Evolutionary conservation across 2,329 filamentous ascomycete species (phyloP).

Genomic region (Grosmannia huntii): DNA sequence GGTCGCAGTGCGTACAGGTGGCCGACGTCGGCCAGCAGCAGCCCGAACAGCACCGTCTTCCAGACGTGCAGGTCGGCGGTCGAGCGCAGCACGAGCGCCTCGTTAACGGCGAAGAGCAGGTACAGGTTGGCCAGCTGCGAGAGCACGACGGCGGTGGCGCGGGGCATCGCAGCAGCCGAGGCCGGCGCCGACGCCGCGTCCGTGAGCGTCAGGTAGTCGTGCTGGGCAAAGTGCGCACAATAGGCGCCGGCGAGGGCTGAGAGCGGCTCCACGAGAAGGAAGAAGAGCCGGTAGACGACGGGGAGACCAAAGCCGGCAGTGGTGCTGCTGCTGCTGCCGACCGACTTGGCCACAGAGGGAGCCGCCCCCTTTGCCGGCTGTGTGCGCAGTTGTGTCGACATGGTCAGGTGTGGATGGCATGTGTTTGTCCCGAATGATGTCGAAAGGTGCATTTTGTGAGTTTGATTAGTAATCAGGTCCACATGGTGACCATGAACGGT

Average conservation of each 20-base stretch:
- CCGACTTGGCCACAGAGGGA: no score
- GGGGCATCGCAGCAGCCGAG: constrained; percentile 29
- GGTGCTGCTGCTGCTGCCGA: no score
- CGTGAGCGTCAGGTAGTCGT: constrained; percentile 51
- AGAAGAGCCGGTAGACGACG: constrained; percentile 54
- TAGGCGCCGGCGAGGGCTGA: constrained; percentile 40
- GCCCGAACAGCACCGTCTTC: constrained; percentile 50
- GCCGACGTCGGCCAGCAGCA: constrained; percentile 65
- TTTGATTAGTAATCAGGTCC: background rate
- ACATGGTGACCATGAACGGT: no score
- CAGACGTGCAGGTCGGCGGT: constrained; percentile 59
- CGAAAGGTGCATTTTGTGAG: background rate
- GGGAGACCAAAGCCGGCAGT: background rate
- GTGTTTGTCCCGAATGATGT: no score
- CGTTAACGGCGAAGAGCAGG: constrained; percentile 63
- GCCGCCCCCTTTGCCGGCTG: background rate
- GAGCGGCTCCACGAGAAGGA: constrained; percentile 57
- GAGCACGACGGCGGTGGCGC: constrained; percentile 52
- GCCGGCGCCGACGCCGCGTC: constrained; percentile 37
- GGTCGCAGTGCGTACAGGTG: constrained; percentile 55
- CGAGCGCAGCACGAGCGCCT: constrained; percentile 60
- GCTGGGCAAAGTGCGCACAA: constrained; percentile 33
- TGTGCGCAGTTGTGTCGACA: background rate
- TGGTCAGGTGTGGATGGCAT: background rate
- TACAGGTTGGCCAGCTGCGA: constrained; percentile 71